Percentiles rank a stretch among this genome's conserved stretches.
Conservation (phyloP, 164 flowering plant species). For the Vitis vinifera region DNA sequence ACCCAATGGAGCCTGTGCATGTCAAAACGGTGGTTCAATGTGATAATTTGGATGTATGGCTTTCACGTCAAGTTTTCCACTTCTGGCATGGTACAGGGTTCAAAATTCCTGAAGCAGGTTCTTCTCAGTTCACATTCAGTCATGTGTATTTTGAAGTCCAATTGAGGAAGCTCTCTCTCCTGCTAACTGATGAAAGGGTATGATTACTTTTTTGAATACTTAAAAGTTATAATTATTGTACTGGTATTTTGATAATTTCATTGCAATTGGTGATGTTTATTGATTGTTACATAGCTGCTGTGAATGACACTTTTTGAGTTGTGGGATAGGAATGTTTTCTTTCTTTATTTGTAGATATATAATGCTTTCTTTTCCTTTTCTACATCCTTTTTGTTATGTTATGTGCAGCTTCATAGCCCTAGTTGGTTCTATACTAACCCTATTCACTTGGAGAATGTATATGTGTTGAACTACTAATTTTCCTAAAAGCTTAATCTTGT, state of each 20-base stretch:
- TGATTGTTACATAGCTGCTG: not conserved
- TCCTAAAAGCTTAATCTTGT: too few species aligned
- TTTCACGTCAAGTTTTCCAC: conserved; percentile 61
- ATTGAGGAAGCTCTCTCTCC: conserved; percentile 61
- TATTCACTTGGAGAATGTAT: too few species aligned
- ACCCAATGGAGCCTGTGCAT: conserved; percentile 18
- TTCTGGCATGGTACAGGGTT: conserved; percentile 48
- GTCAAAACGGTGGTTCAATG: conserved; percentile 33
- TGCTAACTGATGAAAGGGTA: conserved; percentile 91
- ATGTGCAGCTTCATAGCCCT: too few species aligned
- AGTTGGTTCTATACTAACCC: too few species aligned
- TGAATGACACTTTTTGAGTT: not conserved
- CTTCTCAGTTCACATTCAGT: conserved; percentile 34
- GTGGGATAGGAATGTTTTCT: too few species aligned
- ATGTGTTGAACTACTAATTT: too few species aligned
- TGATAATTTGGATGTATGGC: conserved; percentile 57
- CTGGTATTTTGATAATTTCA: not conserved
- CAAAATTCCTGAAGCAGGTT: conserved; percentile 29
- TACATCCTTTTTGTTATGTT: too few species aligned
- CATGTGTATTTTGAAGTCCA: conserved; percentile 34
- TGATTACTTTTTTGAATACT: conserved; percentile 12
- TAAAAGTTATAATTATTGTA: not conserved
- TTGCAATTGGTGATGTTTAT: not conserved
- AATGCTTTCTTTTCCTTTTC: too few species aligned
- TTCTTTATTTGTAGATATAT: too few species aligned